Percentiles rank a stretch among this genome's conserved stretches.
Conservation (phyloP, 1,284 basidiomycete genomes). For the Exobasidium cylindrosporum region DNA sequence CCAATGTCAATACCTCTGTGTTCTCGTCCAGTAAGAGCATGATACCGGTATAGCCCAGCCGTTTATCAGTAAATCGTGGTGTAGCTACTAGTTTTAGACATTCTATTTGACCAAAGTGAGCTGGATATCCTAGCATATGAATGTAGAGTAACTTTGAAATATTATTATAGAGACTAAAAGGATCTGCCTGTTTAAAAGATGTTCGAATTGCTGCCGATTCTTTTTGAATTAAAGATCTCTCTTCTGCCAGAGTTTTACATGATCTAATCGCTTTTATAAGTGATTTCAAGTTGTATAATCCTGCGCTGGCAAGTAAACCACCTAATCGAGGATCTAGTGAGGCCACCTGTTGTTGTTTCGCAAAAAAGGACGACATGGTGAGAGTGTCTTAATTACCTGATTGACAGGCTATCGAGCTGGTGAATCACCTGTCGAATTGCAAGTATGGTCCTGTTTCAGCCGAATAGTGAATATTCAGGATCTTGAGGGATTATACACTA, state of each 20-base stretch:
- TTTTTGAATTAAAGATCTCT: conserved; percentile 93
- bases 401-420: not conserved
- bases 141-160: conserved; percentile 98
- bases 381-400: no score
- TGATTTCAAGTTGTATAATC: conserved; percentile 56
- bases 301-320: conserved; percentile 51
- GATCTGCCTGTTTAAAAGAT: conserved; percentile 86
- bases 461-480: no score
- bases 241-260: conserved; percentile 90
- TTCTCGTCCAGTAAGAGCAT: conserved; percentile 98
- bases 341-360: conserved; percentile 55
- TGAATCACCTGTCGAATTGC: not conserved
- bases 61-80: conserved; percentile 92
- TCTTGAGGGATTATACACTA: no score
- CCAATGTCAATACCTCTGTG: conserved; percentile 93
- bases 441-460: no score
- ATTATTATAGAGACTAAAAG: conserved; percentile 85
- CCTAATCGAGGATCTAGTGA: conserved; percentile 54
- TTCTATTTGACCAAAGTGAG: conserved; percentile 99
- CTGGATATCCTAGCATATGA: conserved; percentile 98
- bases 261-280: conserved; percentile 58
- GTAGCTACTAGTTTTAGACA: conserved; percentile 99
- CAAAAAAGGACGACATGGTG: conserved; percentile 53
- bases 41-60: conserved; percentile 93
- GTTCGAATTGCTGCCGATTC: conserved; percentile 97